These are phyloP conservation scores for Geranomyces variabilis DNA, from an alignment of 192 early-diverging fungal species.

Conservation along the genomic window DNA sequence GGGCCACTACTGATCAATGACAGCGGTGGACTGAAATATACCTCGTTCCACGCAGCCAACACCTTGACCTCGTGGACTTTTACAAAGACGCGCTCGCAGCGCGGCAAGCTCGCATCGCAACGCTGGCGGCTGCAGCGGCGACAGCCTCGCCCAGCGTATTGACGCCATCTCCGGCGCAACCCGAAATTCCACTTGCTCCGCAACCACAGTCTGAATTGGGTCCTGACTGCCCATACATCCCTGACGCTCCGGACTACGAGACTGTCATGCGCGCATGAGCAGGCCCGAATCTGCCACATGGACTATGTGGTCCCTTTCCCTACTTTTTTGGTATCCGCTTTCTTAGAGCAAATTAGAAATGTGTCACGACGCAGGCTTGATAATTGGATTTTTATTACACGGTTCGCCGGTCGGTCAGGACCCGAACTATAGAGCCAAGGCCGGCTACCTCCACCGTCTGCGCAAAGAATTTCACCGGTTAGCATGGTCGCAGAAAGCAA, in stretches of 20 bases:
- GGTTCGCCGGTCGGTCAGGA: conserved; percentile 84
- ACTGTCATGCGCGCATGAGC: conserved; percentile 10
- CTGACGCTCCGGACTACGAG: conserved; percentile 32
- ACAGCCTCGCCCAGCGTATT: conserved; percentile 1
- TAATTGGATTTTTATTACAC: conserved; percentile 41
- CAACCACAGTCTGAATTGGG: conserved; percentile 27
- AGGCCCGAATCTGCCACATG: no score
- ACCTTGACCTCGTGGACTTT: conserved; percentile 31
- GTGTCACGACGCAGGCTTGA: no score
- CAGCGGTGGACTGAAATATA: background rate
- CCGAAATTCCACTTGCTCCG: background rate
- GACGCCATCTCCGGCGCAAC: background rate
- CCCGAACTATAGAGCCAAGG: conserved; percentile 86
- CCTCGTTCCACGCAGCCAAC: background rate
- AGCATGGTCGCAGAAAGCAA: background rate
- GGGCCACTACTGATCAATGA: background rate
- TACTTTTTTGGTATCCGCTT: no score
- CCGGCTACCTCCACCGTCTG: conserved; percentile 67
- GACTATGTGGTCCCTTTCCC: no score
- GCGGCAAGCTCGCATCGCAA: conserved; percentile 27
- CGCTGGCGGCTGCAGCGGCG: conserved; percentile 25
- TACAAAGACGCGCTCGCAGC: conserved; percentile 25
- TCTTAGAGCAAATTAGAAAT: no score
- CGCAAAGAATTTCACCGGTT: conserved; percentile 17
- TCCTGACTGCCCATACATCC: conserved; percentile 43